Base-by-base conservation (phyloP, 768 basidiomycete genomes). In the Calocybe cyanea region DNA sequence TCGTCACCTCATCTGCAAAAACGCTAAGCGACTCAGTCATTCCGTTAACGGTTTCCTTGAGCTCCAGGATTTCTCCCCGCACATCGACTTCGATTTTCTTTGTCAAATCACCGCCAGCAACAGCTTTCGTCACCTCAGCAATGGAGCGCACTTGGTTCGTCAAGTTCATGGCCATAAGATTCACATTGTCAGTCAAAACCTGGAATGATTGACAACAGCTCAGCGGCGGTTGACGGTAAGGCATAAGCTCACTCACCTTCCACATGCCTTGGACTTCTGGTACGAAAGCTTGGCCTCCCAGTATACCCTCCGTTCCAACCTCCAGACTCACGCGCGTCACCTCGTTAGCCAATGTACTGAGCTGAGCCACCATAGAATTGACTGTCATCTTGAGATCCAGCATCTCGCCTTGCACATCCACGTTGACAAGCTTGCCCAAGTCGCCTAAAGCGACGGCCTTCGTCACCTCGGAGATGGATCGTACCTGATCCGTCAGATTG, bases 381-480 rank as follows among this genome's bases (percentile, higher is more conserved):
- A 70, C 91, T 1, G 92, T 97, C 63, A 86, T 75, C 67, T 90
- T 88, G 65, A 89, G 64, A 56, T 92, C 87, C 18, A 92, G 77
- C 80, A 97, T 93, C 69, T 97, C 94, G 36, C 93, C 93, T 56
- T 92, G 86, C 11, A 93, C 93, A 55, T 94, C 89, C 46, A 95
- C 92, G 50, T 91, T 81, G 60, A 95, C 92, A 20, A 82, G 80
- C 59, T 88, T 84, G 54, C 75, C 78, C 38, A 96, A 66, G 62
- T 95, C 92, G 15, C 93, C 93, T 41, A 80, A 68, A 1, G 92
- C 91, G 45, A 94, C 91, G 4, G 87, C 87, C 25, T 87, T 90
- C 9, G 88, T 91, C 40, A 92, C 87, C 57, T 92, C 89, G 2
- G 92, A 92, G 57, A 95, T 96, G 28, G 88, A 90, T 25, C 93